These are phyloP conservation scores for Amylocarpus encephaloides DNA, from an alignment of 2,329 filamentous ascomycete species.

Conservation along the genomic window DNA sequence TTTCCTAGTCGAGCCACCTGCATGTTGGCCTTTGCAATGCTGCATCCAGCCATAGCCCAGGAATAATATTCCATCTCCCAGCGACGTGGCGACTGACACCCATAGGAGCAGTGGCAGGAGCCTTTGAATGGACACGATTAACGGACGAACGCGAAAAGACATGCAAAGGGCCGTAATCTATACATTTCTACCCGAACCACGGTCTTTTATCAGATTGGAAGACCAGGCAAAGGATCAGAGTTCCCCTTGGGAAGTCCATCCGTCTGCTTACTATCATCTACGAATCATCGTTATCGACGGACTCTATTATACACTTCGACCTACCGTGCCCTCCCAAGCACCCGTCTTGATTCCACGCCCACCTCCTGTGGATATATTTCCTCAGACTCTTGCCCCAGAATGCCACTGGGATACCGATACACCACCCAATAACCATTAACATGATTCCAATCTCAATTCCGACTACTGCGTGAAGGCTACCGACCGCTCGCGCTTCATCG, in stretches of 20 bases:
- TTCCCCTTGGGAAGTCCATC: neutral
- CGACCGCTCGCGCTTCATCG: conserved; percentile 6
- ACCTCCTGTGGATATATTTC: conserved; percentile 50
- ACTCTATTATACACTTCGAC: neutral
- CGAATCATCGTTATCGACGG: no score
- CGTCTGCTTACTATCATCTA: neutral
- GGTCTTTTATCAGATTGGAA: neutral
- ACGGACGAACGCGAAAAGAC: no score
- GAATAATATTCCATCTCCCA: neutral
- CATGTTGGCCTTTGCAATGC: neutral
- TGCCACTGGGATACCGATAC: conserved; percentile 13
- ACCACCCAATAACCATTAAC: conserved; percentile 8
- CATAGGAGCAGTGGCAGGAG: neutral
- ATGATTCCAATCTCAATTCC: conserved; percentile 11
- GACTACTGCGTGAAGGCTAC: conserved; percentile 1
- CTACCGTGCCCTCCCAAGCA: conserved; percentile 3
- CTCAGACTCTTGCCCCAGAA: conserved; percentile 12
- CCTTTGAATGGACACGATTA: no score
- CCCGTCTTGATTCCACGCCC: conserved; percentile 3
- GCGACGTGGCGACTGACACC: neutral
- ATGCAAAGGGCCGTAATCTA: no score
- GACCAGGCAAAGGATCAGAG: neutral
- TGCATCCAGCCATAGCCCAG: neutral
- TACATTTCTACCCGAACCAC: no score
- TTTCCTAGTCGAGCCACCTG: neutral